phyloP scores from a whole-genome alignment of 192 early-diverging fungal genomes.

The Coemansia sp. region DNA sequence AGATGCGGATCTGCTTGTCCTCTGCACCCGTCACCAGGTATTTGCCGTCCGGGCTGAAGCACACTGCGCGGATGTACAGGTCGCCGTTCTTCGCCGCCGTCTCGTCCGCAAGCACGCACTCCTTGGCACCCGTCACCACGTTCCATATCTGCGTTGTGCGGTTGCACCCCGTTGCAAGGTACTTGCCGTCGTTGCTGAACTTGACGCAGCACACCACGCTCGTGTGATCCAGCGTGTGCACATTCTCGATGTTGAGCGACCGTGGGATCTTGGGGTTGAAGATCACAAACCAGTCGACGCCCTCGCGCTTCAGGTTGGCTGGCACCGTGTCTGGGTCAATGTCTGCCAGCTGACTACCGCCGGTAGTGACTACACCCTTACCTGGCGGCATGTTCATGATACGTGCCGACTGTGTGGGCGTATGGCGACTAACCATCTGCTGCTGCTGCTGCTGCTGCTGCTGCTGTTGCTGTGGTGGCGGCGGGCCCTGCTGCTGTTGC shows the following conservation, averaged over 20 bases:
- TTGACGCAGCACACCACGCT: constrained; percentile 98
- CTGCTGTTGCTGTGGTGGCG: constrained; percentile 16
- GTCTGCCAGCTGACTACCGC: constrained; percentile 62
- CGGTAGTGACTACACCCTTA: constrained; percentile 22
- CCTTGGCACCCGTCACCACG: constrained; percentile 69
- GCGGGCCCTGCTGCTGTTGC: constrained; percentile 29
- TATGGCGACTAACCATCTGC: constrained; percentile 44
- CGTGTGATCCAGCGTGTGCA: constrained; percentile 64
- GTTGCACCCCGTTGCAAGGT: constrained; percentile 94
- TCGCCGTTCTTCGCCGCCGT: constrained; percentile 75
- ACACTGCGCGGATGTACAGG: constrained; percentile 94
- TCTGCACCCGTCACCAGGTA: constrained; percentile 94
- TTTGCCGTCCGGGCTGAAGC: constrained; percentile 91
- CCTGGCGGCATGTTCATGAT: constrained; percentile 27
- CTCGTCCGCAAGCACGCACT: constrained; percentile 80
- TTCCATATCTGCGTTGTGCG: constrained; percentile 86
- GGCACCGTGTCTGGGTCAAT: constrained; percentile 79
- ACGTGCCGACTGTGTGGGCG: constrained; percentile 44
- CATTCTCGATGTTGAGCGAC: constrained; percentile 63
- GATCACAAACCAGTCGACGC: constrained; percentile 86
- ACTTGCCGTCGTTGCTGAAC: constrained; percentile 90
- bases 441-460: constrained; percentile 1
- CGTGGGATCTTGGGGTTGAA: constrained; percentile 69
- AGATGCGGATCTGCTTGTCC: constrained; percentile 89
- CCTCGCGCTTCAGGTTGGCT: constrained; percentile 73